Conservation (phyloP, 75 land plant species). For the Ceratopteris richardii region DNA sequence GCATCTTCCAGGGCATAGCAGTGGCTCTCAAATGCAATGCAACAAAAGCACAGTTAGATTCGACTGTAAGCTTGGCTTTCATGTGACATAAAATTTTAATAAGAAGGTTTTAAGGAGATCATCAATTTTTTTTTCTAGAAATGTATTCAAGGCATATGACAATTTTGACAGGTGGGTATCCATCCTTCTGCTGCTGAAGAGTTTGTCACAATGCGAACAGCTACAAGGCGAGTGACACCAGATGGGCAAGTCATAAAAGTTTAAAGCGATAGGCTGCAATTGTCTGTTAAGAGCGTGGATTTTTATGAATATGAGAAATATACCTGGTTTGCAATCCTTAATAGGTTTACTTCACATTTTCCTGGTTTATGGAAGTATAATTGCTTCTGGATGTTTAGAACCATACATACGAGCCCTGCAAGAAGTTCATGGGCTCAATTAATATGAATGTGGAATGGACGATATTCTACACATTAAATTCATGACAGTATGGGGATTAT, state of each 20-base stretch:
- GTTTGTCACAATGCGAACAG: constrained; percentile 88
- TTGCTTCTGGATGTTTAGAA: too few relatives aligned
- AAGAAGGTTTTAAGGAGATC: background rate
- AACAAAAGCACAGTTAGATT: constrained; percentile 90
- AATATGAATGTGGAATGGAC: too few relatives aligned
- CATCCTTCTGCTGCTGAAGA: constrained; percentile 98
- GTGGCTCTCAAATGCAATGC: constrained; percentile 92
- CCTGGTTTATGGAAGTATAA: too few relatives aligned
- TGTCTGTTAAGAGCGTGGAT: too few relatives aligned
- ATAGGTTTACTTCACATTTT: too few relatives aligned
- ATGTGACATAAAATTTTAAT: background rate
- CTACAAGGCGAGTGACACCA: constrained; percentile 56
- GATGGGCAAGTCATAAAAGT: constrained; percentile 34
- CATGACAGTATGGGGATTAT: too few relatives aligned
- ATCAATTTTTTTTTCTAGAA: constrained; percentile 1
- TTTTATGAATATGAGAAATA: too few relatives aligned
- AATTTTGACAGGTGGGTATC: constrained; percentile 62
- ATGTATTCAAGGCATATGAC: background rate
- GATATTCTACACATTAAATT: too few relatives aligned
- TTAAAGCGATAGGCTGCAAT: too few relatives aligned
- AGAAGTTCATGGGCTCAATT: too few relatives aligned
- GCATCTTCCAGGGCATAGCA: constrained; percentile 95
- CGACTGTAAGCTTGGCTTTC: constrained; percentile 51
- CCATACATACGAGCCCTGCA: too few relatives aligned
- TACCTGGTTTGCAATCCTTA: too few relatives aligned